These are phyloP conservation scores for Glomus cerebriforme DNA, from an alignment of 192 early-diverging fungal genomes.

Conservation along the genomic window DNA sequence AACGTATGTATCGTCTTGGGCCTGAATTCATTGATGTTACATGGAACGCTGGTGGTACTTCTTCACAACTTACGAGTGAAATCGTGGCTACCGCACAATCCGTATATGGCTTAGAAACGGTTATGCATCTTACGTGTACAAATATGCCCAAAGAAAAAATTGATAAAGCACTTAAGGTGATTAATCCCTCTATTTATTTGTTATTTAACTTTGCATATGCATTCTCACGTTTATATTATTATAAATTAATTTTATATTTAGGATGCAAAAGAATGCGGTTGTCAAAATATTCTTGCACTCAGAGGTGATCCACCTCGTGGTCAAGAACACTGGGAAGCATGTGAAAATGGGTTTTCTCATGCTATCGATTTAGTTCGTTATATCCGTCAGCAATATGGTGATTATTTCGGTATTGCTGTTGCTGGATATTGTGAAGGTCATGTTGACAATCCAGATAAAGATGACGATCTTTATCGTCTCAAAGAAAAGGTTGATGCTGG, in stretches of 20 bases:
- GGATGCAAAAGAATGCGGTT: conserved; percentile 82
- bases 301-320: conserved; percentile 92
- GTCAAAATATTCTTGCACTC: conserved; percentile 94
- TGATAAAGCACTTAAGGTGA: conserved; percentile 75
- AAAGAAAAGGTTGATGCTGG: conserved; percentile 89
- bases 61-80: conserved; percentile 87
- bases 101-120: conserved; percentile 87
- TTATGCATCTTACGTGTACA: conserved; percentile 98
- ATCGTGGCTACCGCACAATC: conserved; percentile 84
- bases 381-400: conserved; percentile 81
- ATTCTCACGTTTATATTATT: background rate
- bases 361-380: conserved; percentile 90
- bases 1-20: conserved; percentile 86
- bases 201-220: background rate
- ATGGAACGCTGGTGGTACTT: conserved; percentile 94
- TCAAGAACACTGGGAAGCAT: conserved; percentile 74
- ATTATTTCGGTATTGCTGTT: conserved; percentile 97
- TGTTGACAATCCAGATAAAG: conserved; percentile 71
- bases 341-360: conserved; percentile 77
- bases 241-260: conserved; percentile 28
- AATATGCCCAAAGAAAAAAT: conserved; percentile 93
- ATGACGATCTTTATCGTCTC: conserved; percentile 76
- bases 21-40: conserved; percentile 97
- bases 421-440: conserved; percentile 98
- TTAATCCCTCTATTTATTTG: background rate